phyloP scores from a whole-genome alignment of 2,329 filamentous ascomycete genomes.

The Ophiostoma tasmaniense region DNA sequence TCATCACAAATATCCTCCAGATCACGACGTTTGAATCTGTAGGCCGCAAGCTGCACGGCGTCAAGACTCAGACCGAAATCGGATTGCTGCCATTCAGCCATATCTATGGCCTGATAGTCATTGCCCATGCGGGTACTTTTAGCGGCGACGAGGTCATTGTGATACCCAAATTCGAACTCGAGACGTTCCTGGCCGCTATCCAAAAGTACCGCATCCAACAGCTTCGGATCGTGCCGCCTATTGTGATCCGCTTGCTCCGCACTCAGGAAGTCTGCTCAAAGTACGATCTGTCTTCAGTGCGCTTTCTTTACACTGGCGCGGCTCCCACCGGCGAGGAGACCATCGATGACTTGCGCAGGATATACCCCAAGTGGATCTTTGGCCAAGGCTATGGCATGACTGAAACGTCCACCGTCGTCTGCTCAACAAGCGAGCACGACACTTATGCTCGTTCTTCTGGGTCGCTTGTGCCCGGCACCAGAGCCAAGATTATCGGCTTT shows the following conservation, averaged over 20 bases:
- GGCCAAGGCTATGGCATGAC: conserved; percentile 72
- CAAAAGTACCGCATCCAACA: conserved; percentile 57
- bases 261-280: conserved; percentile 51
- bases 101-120: conserved; percentile 67
- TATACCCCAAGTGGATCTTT: conserved; percentile 55
- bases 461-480: conserved; percentile 55
- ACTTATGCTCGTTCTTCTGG: conserved; percentile 65
- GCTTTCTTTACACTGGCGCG: conserved; percentile 61
- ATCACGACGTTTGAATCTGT: conserved; percentile 37
- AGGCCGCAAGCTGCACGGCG: conserved; percentile 24
- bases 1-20: conserved; percentile 65
- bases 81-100: conserved; percentile 69
- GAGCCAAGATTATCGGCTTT: conserved; percentile 56
- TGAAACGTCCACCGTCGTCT: conserved; percentile 65
- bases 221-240: conserved; percentile 66
- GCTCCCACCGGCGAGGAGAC: conserved; percentile 70
- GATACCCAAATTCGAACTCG: conserved; percentile 64
- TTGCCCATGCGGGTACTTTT: conserved; percentile 56
- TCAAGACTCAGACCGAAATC: conserved; percentile 36
- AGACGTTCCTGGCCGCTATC: conserved; percentile 51
- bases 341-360: conserved; percentile 50
- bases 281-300: conserved; percentile 64
- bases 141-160: conserved; percentile 65
- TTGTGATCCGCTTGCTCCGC: conserved; percentile 68
- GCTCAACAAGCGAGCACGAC: conserved; percentile 51